Percentiles rank a stretch among this genome's conserved stretches.
Evolutionary conservation across 805 yeast species (phyloP).

Genomic region (Clavispora santaluciae): DNA sequence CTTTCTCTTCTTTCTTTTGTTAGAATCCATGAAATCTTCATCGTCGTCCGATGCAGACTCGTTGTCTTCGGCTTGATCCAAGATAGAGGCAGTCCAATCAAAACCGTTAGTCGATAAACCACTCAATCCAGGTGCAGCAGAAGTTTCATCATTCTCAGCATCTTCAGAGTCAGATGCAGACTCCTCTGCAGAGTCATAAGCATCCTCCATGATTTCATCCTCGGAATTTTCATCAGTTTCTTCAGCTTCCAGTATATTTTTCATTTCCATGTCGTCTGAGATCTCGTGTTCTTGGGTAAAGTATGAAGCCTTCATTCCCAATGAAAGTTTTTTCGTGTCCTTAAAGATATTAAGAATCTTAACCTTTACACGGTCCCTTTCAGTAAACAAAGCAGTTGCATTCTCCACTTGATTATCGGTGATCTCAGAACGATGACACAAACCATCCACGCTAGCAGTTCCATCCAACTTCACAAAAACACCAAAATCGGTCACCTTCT

Average conservation of each 20-base stretch:
- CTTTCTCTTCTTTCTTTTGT: conserved; percentile 40
- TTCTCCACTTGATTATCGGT: conserved; percentile 65
- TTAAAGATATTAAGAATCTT: conserved; percentile 60
- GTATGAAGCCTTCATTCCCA: conserved; percentile 94
- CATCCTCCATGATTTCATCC: conserved; percentile 17
- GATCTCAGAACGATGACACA: conserved; percentile 82
- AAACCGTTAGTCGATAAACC: conserved; percentile 85
- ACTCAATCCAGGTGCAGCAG: conserved; percentile 19
- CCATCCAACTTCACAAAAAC: conserved; percentile 81
- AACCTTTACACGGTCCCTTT: conserved; percentile 88
- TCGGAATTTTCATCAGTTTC: conserved; percentile 16
- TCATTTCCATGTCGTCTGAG: conserved; percentile 21
- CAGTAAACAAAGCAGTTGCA: conserved; percentile 63
- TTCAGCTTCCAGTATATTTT: conserved; percentile 11
- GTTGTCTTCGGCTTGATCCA: conserved; percentile 69
- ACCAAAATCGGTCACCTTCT: conserved; percentile 80
- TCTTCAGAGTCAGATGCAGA: conserved; percentile 5
- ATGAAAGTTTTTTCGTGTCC: conserved; percentile 69
- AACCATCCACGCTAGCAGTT: conserved; percentile 70
- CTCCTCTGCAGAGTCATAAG: conserved; percentile 5
- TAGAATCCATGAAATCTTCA: conserved; percentile 52
- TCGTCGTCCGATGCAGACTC: conserved; percentile 52
- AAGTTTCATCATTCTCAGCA: conserved; percentile 21
- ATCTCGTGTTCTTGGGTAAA: conserved; percentile 44
- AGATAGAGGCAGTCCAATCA: conserved; percentile 91